Percentiles rank a stretch among this genome's conserved stretches.
Conservation (phyloP, 768 basidiomycete species). For the Termitomyces titanicus region DNA sequence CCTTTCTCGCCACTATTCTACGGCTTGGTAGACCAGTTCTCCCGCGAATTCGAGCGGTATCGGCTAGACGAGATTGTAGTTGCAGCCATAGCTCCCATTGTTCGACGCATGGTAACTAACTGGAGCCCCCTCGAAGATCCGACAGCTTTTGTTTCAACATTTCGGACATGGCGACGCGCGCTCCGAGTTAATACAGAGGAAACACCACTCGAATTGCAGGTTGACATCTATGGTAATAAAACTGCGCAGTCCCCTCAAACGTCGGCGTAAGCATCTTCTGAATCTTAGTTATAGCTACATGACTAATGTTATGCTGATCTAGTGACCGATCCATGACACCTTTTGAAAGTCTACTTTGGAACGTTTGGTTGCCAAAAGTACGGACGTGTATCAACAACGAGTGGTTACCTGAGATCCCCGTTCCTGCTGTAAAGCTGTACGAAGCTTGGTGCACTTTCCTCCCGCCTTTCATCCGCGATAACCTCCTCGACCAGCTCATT, state of each 20-base stretch:
- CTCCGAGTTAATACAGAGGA: constrained; percentile 55
- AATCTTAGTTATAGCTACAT: neutral
- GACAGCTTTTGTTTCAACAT: constrained; percentile 54
- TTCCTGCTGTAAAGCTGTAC: constrained; percentile 77
- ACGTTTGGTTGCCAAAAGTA: constrained; percentile 93
- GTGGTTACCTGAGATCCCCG: constrained; percentile 74
- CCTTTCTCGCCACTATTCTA: constrained; percentile 71
- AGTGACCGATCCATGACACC: constrained; percentile 83
- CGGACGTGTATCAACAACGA: constrained; percentile 93
- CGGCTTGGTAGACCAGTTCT: constrained; percentile 65
- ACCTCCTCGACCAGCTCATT: constrained; percentile 92
- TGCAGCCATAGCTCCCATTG: constrained; percentile 82
- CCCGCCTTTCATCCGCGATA: constrained; percentile 90
- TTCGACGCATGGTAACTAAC: constrained; percentile 65
- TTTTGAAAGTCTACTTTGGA: constrained; percentile 93
- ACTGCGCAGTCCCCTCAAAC: constrained; percentile 25
- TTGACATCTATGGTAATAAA: constrained; percentile 57
- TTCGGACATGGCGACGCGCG: constrained; percentile 67
- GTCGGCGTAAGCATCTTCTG: constrained; percentile 31
- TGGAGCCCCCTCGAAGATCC: constrained; percentile 91
- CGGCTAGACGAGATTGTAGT: constrained; percentile 90
- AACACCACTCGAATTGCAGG: constrained; percentile 36
- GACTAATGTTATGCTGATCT: constrained; percentile 4
- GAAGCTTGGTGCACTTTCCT: constrained; percentile 87
- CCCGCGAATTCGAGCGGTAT: constrained; percentile 73